These are phyloP conservation scores for Plectosphaerella sp. DNA, from an alignment of 2,329 filamentous ascomycete genomes.

Conservation along the genomic window DNA sequence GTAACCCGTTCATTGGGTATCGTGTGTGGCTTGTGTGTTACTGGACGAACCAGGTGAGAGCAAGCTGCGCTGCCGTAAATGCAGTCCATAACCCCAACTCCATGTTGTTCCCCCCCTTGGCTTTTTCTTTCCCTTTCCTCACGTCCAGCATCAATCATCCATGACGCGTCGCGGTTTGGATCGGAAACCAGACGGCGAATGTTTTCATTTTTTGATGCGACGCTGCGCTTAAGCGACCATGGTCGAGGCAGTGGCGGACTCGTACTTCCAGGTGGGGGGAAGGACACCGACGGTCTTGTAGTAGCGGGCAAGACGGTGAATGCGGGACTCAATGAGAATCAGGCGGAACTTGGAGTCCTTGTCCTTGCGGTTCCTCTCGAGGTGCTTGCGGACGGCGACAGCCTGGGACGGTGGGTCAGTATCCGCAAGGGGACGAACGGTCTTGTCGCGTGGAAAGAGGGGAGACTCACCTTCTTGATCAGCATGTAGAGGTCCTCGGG, in stretches of 20 bases:
- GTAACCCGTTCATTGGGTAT: not conserved
- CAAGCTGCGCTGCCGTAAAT: constrained; percentile 40
- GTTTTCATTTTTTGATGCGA: no score
- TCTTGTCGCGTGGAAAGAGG: not conserved
- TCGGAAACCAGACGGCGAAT: no score
- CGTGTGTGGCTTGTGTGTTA: constrained; percentile 2
- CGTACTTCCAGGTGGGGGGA: constrained; percentile 97
- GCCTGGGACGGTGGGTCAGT: constrained; percentile 49
- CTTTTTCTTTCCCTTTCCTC: constrained; percentile 9
- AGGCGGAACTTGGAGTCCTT: constrained; percentile 99
- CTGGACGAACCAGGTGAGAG: constrained; percentile 8
- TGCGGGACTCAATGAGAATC: constrained; percentile 99
- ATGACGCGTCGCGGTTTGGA: constrained; percentile 9
- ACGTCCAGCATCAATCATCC: not conserved
- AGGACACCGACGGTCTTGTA: constrained; percentile 92
- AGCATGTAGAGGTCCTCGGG: constrained; percentile 99
- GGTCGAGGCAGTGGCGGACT: constrained; percentile 93
- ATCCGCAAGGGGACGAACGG: not conserved
- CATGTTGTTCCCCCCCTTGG: constrained; percentile 25
- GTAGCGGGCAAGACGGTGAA: constrained; percentile 99
- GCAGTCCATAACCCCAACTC: constrained; percentile 40
- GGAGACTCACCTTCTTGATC: constrained; percentile 87
- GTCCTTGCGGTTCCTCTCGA: constrained; percentile 99
- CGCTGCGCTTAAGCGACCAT: constrained; percentile 71
- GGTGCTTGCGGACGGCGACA: constrained; percentile 98